A percentile compares a stretch with the other conserved stretches of the same genome.
phyloP scores from a whole-genome alignment of 129 eudicot species.

The Flaveria trinervia region DNA sequence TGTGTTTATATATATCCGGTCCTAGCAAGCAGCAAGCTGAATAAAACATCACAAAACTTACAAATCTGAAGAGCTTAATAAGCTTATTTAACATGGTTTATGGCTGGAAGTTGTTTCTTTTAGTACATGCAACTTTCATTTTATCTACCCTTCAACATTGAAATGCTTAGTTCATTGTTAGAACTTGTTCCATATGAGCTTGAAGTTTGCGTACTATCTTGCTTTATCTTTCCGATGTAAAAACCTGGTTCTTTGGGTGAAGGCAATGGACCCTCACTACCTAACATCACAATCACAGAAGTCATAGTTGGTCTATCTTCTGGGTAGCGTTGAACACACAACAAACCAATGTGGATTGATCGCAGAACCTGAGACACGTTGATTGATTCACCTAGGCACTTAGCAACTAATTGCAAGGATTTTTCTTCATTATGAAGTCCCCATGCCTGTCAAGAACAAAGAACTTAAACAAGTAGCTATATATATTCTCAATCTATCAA shows the following conservation, averaged over 20 bases:
- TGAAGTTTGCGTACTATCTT: conserved; percentile 18
- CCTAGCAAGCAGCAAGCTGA: no score
- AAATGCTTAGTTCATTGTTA: conserved; percentile 34
- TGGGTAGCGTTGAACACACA: conserved; percentile 49
- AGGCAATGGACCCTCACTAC: conserved; percentile 35
- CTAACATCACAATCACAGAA: conserved; percentile 35
- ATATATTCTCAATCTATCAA: not conserved
- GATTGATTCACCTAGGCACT: conserved; percentile 16
- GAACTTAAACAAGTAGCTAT: not conserved
- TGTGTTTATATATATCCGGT: no score
- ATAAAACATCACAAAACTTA: no score
- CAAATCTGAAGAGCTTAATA: no score
- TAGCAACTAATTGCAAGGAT: conserved; percentile 38
- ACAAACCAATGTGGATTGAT: conserved; percentile 41
- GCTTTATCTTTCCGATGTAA: conserved; percentile 28
- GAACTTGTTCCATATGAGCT: conserved; percentile 28
- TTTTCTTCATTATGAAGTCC: conserved; percentile 35
- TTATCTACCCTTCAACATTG: conserved; percentile 35
- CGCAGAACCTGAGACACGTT: conserved; percentile 21
- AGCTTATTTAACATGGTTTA: no score
- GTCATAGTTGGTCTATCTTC: conserved; percentile 48
- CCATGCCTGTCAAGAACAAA: conserved; percentile 41
- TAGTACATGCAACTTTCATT: not conserved
- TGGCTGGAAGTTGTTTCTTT: not conserved
- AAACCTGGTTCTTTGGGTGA: conserved; percentile 42